Base-by-base conservation (phyloP, 352 stramenopile genomes). In the Pythium graminicola region DNA sequence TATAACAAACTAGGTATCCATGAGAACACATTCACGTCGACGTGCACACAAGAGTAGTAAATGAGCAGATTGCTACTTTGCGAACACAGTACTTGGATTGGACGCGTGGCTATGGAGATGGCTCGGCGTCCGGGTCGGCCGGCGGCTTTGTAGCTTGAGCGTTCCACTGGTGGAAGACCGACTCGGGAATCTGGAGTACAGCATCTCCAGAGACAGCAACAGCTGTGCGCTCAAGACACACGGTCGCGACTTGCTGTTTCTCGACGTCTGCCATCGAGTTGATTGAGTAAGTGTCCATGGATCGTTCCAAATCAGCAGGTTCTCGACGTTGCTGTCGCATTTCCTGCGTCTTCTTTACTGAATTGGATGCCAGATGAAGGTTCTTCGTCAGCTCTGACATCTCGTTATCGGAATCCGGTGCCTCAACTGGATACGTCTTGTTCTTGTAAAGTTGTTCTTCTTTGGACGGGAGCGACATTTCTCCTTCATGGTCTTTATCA, bases 221-320 rank as follows among this genome's bases (percentile, higher is more conserved):
- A 1, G 79, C 72, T 22, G 78, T 88, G 24, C 67, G 70, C 54
- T 92, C 78, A 17, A 87, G 69, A 42, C 68, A 79, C n/a, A 82
- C 78, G 20, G 72, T 82, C 24, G 74, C 72, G 27, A 86, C 51
- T 47, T 86, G 60, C 53, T 85, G 74, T 2, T 61, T 62, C 28
- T 74, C 58, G 28, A 88, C 71, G 44, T 88, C 76, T 36, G 80
- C 72, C 81, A 92, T 92, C 13, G 78, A 86, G 10, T 73, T 66
- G 44, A 74, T 75, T 2, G 75, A 64, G 43, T 81, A 86, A 20
- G 55, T 51, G 35, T 72, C 59, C 14, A 54, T 40, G 9, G 57
- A 52, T 5, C 41, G 36, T 9, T 67, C 57, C 35, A 64, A 19
- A 33, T 57, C 49, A 22, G 27, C 29, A 19, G 43, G 39, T 20